Evolutionary conservation across 331 rosid genomes (phyloP).

Genomic region (Cydonia oblonga): DNA sequence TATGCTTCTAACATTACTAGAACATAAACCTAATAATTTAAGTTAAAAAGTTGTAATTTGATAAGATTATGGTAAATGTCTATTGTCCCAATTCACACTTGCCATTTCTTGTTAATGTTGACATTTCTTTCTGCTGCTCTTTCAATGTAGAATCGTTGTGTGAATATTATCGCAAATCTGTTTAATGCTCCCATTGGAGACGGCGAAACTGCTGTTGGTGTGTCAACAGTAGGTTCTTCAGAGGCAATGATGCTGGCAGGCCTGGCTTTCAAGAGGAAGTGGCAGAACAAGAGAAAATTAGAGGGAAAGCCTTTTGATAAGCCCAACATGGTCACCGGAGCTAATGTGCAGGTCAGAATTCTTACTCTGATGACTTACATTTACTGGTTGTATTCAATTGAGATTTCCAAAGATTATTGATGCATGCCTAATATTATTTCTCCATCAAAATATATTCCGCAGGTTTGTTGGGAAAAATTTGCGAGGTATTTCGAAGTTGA

Average conservation of each 20-base stretch:
- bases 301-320: constrained; percentile 64
- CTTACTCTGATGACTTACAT: background rate
- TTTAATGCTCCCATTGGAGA: constrained; percentile 64
- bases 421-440: background rate
- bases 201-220: constrained; percentile 61
- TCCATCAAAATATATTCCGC: background rate
- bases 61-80: background rate
- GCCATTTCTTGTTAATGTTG: background rate
- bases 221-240: constrained; percentile 85
- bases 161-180: constrained; percentile 71
- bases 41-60: too few relatives aligned
- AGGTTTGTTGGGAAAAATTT: constrained; percentile 98
- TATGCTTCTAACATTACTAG: background rate
- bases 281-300: constrained; percentile 64
- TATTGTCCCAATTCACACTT: background rate
- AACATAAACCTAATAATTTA: background rate
- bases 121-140: background rate
- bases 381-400: background rate
- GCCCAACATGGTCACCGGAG: constrained; percentile 89
- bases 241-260: constrained; percentile 96
- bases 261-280: constrained; percentile 72
- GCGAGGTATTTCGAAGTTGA: constrained; percentile 95
- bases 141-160: constrained; percentile 68
- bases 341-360: constrained; percentile 72
- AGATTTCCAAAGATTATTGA: background rate